Evolutionary conservation across 305 asterid species (phyloP).

Genomic region (Rubia occidens): DNA sequence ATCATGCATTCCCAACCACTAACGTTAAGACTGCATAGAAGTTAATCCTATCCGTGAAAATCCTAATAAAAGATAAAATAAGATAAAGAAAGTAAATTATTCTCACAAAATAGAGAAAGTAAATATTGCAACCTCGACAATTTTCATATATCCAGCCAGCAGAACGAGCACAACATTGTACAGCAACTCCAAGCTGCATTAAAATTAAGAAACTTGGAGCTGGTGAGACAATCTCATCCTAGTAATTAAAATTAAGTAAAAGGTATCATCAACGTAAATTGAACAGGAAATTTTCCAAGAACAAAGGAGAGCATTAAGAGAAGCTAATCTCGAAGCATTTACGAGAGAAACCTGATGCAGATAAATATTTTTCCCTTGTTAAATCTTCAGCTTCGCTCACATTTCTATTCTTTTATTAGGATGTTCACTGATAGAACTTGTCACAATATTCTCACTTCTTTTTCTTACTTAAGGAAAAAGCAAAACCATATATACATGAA

Average conservation of each 20-base stretch:
- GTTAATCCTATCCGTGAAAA: background rate
- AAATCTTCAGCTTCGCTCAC: too few species aligned
- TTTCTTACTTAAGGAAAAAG: too few species aligned
- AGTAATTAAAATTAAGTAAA: background rate
- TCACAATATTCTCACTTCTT: too few species aligned
- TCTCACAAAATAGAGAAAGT: constrained; percentile 69
- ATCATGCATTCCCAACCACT: too few species aligned
- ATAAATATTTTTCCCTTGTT: too few species aligned
- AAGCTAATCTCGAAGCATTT: too few species aligned
- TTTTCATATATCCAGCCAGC: constrained; percentile 58
- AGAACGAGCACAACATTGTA: constrained; percentile 51
- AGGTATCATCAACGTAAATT: background rate
- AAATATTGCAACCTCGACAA: constrained; percentile 55
- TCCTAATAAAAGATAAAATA: background rate
- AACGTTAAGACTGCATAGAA: too few species aligned
- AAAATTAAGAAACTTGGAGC: background rate
- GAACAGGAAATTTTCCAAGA: background rate
- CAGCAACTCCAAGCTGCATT: constrained; percentile 58
- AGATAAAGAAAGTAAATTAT: background rate
- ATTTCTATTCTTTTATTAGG: too few species aligned
- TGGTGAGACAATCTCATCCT: background rate
- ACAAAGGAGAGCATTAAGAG: too few species aligned
- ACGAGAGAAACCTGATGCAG: too few species aligned
- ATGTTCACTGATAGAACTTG: too few species aligned
- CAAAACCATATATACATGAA: too few species aligned